Base-by-base conservation (phyloP, 2,329 filamentous ascomycete genomes). In the Aspergillus alliaceus region DNA sequence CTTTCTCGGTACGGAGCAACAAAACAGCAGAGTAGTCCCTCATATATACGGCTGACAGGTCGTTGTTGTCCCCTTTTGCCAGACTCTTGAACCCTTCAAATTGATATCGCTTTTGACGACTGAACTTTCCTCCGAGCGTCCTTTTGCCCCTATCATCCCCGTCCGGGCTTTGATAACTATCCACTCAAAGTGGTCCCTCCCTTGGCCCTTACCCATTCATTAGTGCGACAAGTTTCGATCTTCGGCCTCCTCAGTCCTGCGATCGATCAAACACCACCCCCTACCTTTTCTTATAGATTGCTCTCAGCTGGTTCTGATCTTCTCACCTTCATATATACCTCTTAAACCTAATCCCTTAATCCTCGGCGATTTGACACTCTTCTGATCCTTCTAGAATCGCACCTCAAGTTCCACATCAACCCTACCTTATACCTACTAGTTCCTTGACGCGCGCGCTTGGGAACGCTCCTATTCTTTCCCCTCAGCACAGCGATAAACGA, bases 291-390 rank as follows among this genome's bases (percentile, higher is more conserved):
- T 14, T 50, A 50, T 54, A 39, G 20, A 40, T 48, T 51, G 32
- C 49, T 63, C 61, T 66, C 65, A 67, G 67, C 72, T 70, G 70
- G 68, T 61, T 65, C 66, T 68, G 66, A 64, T 70, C 58, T 64
- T 61, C 51, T 39, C 51, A 34, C 32, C 51, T 49, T 53, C 49
- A 47, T 48, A 25, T 37, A 47, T 53, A 53, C 40, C 37, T 29
- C 40, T 50, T 56, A 49, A 32, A 49, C 24, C 42, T 31, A 50
- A 49, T 37, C 40, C 20, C 35, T 31, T 31, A 39, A 22, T 20
- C 46, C n/a, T 50, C 53, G 27, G 51, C 29, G 25, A 25, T 53
- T 47, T 47, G 39, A 18, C 11, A 12, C 51, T 46, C 48, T 48
- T 53, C 15, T 48, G 44, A 48, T 48, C 42, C 24, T 52, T 31